Base-by-base conservation (phyloP, 2,329 filamentous ascomycete genomes). In the Fusarium setosum region DNA sequence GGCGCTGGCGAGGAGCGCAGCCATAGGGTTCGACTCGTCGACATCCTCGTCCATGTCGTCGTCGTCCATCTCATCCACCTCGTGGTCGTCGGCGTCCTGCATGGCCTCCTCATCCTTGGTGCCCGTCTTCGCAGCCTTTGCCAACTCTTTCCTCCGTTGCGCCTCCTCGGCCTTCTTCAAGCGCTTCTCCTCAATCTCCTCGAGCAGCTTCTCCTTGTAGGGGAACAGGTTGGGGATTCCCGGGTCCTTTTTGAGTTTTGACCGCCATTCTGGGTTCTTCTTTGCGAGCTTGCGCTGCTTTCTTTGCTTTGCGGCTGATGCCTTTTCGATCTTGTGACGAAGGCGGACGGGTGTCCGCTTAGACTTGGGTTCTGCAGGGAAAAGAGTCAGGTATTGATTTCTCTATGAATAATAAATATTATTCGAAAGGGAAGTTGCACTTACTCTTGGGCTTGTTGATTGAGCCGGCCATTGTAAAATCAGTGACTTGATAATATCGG, bases 221-320 rank as follows among this genome's bases (percentile, higher is more conserved):
- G 96, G 96, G 82, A 97, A 99, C 32, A 97, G 82, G 76, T 98
- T 99, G 37, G 96, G 96, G 64, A 99, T 97, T 47, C 96, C 96
- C 21, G 95, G 96, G 74, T 99, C 96, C 83, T 98, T 99, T 88
- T 97, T 98, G 70, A 97, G 78, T 78, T 94, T 92, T 60, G 93
- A 94, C 71, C 92, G 89, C 94, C 96, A 98, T 92, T 97, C 89
- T 31, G 96, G 95, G 79, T 97, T 97, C 88, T 97, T 94, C 84
- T 97, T 98, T 56, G 92, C 93, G 56, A 89, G 84, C 84, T 97
- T 98, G 75, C 90, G 91, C 63, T 89, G 83, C 81, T 99, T 99
- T 76, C 90, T 89, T 81, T 97, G 93, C 84, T 99, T 99, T 64
- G 92, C 90, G 38, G 88, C 88, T 52, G 94, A 93, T 20, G 92